Conservation (phyloP, 495 filamentous ascomycete genomes). For the Penicillium subrubescens region DNA sequence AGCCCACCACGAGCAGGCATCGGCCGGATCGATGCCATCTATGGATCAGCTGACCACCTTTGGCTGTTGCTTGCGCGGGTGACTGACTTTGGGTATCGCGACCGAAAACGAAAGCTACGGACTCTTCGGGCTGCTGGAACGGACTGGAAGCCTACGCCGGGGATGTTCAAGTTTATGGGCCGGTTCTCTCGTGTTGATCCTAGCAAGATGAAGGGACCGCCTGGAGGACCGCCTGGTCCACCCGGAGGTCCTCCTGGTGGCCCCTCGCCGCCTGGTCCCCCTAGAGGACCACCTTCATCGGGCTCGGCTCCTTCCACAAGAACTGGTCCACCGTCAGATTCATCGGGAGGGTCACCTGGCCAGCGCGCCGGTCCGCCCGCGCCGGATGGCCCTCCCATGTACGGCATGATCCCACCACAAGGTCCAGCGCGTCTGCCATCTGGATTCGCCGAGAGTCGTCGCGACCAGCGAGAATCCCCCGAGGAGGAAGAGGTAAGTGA, state of each 20-base stretch:
- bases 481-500: conserved; percentile 52
- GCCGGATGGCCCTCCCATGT: conserved; percentile 44
- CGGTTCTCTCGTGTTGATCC: conserved; percentile 34
- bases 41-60: conserved; percentile 84
- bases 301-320: conserved; percentile 22
- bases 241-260: conserved; percentile 29
- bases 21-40: conserved; percentile 77
- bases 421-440: conserved; percentile 42
- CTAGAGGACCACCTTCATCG: conserved; percentile 9
- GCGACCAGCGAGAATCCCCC: conserved; percentile 15
- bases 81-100: conserved; percentile 77
- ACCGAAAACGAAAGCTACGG: conserved; percentile 75
- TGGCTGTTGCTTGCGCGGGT: conserved; percentile 80
- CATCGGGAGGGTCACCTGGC: conserved; percentile 11
- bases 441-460: conserved; percentile 38
- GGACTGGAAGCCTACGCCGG: conserved; percentile 60
- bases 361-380: conserved; percentile 5
- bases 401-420: conserved; percentile 54
- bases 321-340: conserved; percentile 8
- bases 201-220: conserved; percentile 21
- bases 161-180: conserved; percentile 48
- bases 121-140: conserved; percentile 48
- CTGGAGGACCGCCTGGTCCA: conserved; percentile 31
- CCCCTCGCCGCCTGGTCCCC: conserved; percentile 23
- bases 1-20: conserved; percentile 83